A percentile compares a stretch with the other conserved stretches of the same genome.
These are phyloP conservation scores for Trichoderma sp. DNA, from an alignment of 2,329 filamentous ascomycete species.

Conservation along the genomic window DNA sequence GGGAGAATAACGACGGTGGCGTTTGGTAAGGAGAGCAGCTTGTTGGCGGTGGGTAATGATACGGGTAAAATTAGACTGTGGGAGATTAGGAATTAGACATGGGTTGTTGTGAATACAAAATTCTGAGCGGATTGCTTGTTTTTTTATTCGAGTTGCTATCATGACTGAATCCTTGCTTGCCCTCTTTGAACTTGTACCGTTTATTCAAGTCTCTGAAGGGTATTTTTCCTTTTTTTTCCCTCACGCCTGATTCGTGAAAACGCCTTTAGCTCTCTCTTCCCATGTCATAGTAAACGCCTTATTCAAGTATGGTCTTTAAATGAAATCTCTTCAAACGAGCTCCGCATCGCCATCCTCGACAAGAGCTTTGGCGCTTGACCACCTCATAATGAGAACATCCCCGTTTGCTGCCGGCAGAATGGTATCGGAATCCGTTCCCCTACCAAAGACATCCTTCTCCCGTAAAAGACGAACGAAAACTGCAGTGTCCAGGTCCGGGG, in stretches of 20 bases:
- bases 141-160: not conserved
- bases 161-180: not conserved
- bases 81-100: slow-evolving; percentile 69
- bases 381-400: slow-evolving; percentile 66
- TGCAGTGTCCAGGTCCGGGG: slow-evolving; percentile 75
- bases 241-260: not conserved
- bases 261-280: not conserved
- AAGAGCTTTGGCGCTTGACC: slow-evolving; percentile 68
- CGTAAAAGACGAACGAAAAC: slow-evolving; percentile 77
- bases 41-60: slow-evolving; percentile 86
- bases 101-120: slow-evolving; percentile 10
- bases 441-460: slow-evolving; percentile 56
- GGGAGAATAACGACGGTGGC: slow-evolving; percentile 77
- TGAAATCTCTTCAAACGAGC: slow-evolving; percentile 46
- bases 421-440: slow-evolving; percentile 63
- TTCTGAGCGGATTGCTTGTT: slow-evolving; percentile 10
- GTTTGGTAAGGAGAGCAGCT: slow-evolving; percentile 61
- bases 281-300: not conserved
- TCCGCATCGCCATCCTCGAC: slow-evolving; percentile 56
- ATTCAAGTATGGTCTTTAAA: not conserved
- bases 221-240: not conserved
- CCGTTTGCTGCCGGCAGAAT: slow-evolving; percentile 56
- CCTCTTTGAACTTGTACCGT: not conserved
- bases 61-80: slow-evolving; percentile 83
- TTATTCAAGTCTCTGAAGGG: not conserved